Conservation (phyloP, 495 filamentous ascomycete species). For the Podospora sp. region DNA sequence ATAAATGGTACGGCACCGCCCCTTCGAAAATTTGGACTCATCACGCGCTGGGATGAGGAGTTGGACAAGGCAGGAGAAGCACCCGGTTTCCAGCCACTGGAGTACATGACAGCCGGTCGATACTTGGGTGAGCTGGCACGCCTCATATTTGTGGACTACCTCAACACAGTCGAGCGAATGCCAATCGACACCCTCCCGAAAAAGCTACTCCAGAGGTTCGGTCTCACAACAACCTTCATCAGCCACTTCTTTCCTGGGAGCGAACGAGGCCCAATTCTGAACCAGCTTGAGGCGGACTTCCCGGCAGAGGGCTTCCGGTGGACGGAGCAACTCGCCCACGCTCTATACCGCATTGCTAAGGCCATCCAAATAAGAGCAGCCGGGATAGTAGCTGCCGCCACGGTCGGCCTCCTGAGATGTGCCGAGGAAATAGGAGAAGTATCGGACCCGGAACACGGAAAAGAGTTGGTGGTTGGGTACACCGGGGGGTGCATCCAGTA, state of each 20-base stretch:
- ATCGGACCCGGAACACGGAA: constrained; percentile 24
- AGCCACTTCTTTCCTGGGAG: constrained; percentile 62
- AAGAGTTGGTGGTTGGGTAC: constrained; percentile 74
- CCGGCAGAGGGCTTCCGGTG: constrained; percentile 57
- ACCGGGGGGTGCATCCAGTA: constrained; percentile 78
- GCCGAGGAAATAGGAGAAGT: constrained; percentile 61
- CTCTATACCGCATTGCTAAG: constrained; percentile 62
- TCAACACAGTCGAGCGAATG: constrained; percentile 49
- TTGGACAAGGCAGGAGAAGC: constrained; percentile 67
- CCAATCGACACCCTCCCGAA: constrained; percentile 53
- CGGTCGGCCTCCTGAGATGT: constrained; percentile 67
- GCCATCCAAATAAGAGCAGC: constrained; percentile 70
- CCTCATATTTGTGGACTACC: constrained; percentile 68
- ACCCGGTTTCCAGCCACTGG: constrained; percentile 82
- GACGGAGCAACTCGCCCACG: constrained; percentile 58
- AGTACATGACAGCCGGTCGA: constrained; percentile 84
- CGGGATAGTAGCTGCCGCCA: constrained; percentile 70
- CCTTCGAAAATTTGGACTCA: constrained; percentile 62
- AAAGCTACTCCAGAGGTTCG: constrained; percentile 63
- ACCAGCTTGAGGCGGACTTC: constrained; percentile 56
- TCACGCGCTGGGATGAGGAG: constrained; percentile 70
- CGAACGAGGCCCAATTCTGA: constrained; percentile 49
- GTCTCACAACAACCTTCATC: constrained; percentile 71
- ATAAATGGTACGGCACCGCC: constrained; percentile 73
- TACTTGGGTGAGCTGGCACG: constrained; percentile 85